A percentile compares a stretch with the other conserved stretches of the same genome.
phyloP scores from a whole-genome alignment of 2,329 filamentous ascomycete species.

The Madurella fahalii region DNA sequence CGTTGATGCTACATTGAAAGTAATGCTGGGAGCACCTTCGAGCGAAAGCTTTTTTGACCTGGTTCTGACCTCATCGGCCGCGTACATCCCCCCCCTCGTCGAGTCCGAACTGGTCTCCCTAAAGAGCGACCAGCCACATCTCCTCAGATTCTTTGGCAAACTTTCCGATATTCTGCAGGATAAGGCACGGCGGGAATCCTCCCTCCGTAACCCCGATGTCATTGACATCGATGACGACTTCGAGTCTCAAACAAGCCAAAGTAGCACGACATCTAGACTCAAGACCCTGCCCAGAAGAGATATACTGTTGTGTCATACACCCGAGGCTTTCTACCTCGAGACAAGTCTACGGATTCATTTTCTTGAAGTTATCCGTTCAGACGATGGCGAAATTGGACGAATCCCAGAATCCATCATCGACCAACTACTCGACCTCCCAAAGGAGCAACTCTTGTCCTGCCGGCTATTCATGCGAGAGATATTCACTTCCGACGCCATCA shows the following conservation, averaged over 20 bases:
- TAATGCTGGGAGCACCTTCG: constrained; percentile 42
- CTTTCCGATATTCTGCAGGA: constrained; percentile 36
- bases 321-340: constrained; percentile 45
- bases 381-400: constrained; percentile 43
- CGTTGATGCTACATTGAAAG: constrained; percentile 38
- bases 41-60: constrained; percentile 43
- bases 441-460: constrained; percentile 53
- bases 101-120: constrained; percentile 37
- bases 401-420: constrained; percentile 50
- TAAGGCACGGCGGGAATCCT: constrained; percentile 31
- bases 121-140: constrained; percentile 35
- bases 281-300: constrained; percentile 46
- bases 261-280: constrained; percentile 34
- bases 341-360: constrained; percentile 45
- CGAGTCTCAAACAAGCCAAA: constrained; percentile 54
- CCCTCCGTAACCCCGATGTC: constrained; percentile 42
- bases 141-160: constrained; percentile 42
- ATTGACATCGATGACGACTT: constrained; percentile 68
- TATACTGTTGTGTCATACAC: constrained; percentile 38
- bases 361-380: constrained; percentile 40
- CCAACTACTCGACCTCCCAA: constrained; percentile 44
- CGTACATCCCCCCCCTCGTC: constrained; percentile 44
- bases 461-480: constrained; percentile 48
- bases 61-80: constrained; percentile 42
- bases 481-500: constrained; percentile 50